Evolutionary conservation across 106 monocot genomes (phyloP).

Genomic region (Narthecium ossifragum): DNA sequence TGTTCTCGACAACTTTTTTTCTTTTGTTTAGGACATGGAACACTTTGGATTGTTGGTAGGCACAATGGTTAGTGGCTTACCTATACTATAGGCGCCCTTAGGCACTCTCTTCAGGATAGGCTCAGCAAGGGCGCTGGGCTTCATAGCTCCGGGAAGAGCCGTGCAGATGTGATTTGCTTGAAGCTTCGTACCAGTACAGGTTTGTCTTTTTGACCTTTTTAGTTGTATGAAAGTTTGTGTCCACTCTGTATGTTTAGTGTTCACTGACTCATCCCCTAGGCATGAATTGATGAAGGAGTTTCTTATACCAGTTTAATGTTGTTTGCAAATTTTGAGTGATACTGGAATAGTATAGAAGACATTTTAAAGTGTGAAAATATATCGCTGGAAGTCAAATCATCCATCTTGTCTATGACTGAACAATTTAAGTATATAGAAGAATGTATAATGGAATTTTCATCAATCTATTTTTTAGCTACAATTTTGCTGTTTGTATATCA

Average conservation of each 20-base stretch:
- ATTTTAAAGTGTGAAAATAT: no score
- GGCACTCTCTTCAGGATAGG: slow-evolving; percentile 55
- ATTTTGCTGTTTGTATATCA: no score
- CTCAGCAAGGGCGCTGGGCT: slow-evolving; percentile 42
- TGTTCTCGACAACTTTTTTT: neutral
- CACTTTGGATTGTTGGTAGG: neutral
- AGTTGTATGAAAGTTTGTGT: neutral
- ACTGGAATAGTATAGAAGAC: no score
- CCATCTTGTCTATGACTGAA: no score
- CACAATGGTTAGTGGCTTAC: neutral
- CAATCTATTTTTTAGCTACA: no score
- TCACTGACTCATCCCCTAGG: no score
- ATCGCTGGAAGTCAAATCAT: no score
- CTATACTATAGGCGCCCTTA: slow-evolving; percentile 40
- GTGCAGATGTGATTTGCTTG: slow-evolving; percentile 43
- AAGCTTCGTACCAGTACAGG: slow-evolving; percentile 54
- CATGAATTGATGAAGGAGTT: neutral
- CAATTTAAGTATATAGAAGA: no score
- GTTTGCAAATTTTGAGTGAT: slow-evolving; percentile 1
- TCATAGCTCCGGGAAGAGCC: slow-evolving; percentile 30
- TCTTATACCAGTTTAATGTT: neutral
- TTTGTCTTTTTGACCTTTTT: neutral
- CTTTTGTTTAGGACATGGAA: no score
- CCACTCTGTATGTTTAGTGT: neutral
- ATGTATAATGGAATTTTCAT: no score